A percentile compares a stretch with the other conserved stretches of the same genome.
These are phyloP conservation scores for Sporisorium exsertum DNA, from an alignment of 1,284 basidiomycete species.

Conservation along the genomic window DNA sequence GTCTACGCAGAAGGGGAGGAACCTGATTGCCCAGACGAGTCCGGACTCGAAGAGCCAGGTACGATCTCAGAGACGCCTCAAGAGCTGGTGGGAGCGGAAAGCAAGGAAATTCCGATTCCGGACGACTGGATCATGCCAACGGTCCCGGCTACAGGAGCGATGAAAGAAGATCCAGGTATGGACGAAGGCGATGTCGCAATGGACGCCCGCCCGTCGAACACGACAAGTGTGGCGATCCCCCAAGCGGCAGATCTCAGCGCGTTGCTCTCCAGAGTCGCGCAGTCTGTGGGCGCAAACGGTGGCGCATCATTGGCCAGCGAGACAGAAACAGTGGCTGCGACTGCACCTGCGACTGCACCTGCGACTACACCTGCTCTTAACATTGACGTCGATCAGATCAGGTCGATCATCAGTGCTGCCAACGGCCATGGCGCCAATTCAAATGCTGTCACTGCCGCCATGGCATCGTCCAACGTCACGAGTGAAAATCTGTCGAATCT, in stretches of 20 bases:
- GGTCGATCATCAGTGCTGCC: slow-evolving; percentile 29
- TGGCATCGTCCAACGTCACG: slow-evolving; percentile 10
- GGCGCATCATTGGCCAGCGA: background rate
- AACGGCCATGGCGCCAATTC: slow-evolving; percentile 11
- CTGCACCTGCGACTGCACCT: slow-evolving; percentile 8
- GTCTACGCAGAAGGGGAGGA: slow-evolving; percentile 15
- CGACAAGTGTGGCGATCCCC: background rate
- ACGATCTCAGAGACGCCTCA: slow-evolving; percentile 18
- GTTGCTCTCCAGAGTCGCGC: slow-evolving; percentile 24
- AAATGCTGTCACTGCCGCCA: slow-evolving; percentile 18
- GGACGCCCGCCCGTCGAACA: background rate
- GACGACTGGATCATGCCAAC: slow-evolving; percentile 13
- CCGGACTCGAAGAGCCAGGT: slow-evolving; percentile 22
- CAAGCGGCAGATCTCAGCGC: slow-evolving; percentile 13
- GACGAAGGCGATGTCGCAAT: background rate
- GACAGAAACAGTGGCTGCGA: background rate
- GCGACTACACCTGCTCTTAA: slow-evolving; percentile 10
- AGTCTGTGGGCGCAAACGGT: background rate
- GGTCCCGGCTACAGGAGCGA: background rate
- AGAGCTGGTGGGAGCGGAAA: slow-evolving; percentile 6
- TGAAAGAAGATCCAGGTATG: background rate
- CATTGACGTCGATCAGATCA: slow-evolving; percentile 26
- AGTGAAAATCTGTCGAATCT: slow-evolving; percentile 24
- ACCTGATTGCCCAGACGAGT: slow-evolving; percentile 20
- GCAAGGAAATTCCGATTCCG: slow-evolving; percentile 21